Conservation (phyloP, 345 rosid species). For the Combretum micranthum region DNA sequence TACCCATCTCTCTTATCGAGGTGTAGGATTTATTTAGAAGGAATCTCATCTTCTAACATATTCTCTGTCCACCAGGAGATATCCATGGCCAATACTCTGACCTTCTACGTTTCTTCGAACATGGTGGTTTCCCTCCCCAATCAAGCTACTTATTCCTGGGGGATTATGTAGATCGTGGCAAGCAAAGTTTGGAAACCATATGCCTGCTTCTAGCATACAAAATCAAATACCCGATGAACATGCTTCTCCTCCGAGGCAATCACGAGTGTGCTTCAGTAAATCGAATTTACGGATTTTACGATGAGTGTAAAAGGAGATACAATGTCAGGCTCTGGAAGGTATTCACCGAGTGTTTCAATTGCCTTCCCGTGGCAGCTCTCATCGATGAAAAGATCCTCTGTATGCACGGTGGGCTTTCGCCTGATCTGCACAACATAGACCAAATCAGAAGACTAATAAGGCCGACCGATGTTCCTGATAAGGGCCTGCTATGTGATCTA, state of each 20-base stretch:
- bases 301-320: conserved; percentile 28
- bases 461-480: conserved; percentile 11
- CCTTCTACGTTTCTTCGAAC: conserved; percentile 27
- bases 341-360: conserved; percentile 29
- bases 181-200: conserved; percentile 31
- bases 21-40: not conserved
- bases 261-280: conserved; percentile 31
- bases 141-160: conserved; percentile 27
- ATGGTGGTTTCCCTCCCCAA: conserved; percentile 33
- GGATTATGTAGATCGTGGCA: conserved; percentile 32
- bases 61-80: conserved; percentile 14
- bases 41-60: not conserved
- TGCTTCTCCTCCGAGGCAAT: conserved; percentile 30
- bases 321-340: conserved; percentile 30
- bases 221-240: conserved; percentile 26
- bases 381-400: conserved; percentile 30
- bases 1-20: too few relatives aligned
- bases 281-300: conserved; percentile 29
- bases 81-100: conserved; percentile 29
- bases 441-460: conserved; percentile 20
- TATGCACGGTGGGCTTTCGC: conserved; percentile 35
- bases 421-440: conserved; percentile 24
- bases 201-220: conserved; percentile 32
- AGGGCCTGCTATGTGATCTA: too few relatives aligned
- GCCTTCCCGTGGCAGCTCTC: conserved; percentile 32